phyloP scores from a whole-genome alignment of 2,329 filamentous ascomycete genomes.

The Penicillium sp. region DNA sequence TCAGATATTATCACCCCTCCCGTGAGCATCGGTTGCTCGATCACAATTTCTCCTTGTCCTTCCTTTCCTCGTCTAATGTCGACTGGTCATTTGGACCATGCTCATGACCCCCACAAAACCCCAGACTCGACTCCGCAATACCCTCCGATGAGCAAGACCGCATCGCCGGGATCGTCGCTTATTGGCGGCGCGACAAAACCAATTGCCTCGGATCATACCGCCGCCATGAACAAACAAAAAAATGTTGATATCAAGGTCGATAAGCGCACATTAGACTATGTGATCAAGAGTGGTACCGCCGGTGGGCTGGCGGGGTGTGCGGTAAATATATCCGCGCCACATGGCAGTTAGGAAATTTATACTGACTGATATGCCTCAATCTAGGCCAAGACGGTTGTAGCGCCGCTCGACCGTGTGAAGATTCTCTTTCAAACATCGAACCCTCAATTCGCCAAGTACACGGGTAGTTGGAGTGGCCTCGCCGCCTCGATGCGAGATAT shows the following conservation, averaged over 20 bases:
- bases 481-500: slow-evolving; percentile 82
- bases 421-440: slow-evolving; percentile 97
- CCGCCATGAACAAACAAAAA: slow-evolving; percentile 13
- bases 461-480: slow-evolving; percentile 82
- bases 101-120: slow-evolving; percentile 16
- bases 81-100: slow-evolving; percentile 32
- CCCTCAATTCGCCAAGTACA: slow-evolving; percentile 90
- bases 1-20: slow-evolving; percentile 18
- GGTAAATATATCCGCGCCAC: slow-evolving; percentile 54
- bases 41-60: slow-evolving; percentile 11
- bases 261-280: slow-evolving; percentile 77
- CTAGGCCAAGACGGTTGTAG: slow-evolving; percentile 92
- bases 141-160: slow-evolving; percentile 34
- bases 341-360: neutral
- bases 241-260: slow-evolving; percentile 44
- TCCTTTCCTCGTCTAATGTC: slow-evolving; percentile 26
- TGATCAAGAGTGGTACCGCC: slow-evolving; percentile 78
- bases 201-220: slow-evolving; percentile 14
- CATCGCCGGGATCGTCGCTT: slow-evolving; percentile 26
- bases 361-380: slow-evolving; percentile 10
- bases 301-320: slow-evolving; percentile 90
- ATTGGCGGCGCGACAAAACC: slow-evolving; percentile 18
- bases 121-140: slow-evolving; percentile 21
- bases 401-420: slow-evolving; percentile 94
- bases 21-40: slow-evolving; percentile 20